Evolutionary conservation across 805 yeast species (phyloP).

Genomic region (Starmera amethionina): DNA sequence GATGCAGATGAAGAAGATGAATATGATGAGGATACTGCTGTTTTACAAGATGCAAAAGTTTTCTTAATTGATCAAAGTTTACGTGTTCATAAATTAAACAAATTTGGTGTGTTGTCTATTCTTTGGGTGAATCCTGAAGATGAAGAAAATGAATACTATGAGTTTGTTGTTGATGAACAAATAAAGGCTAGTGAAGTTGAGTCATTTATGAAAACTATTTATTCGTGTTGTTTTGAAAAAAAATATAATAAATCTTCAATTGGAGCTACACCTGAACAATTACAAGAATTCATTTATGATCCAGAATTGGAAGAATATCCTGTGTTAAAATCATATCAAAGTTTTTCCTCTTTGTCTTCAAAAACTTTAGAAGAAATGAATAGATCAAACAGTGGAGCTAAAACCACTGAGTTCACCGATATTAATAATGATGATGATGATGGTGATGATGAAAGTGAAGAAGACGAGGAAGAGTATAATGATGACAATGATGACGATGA

Average conservation of each 20-base stretch:
- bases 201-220: conserved; percentile 50
- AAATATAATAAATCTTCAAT: conserved; percentile 50
- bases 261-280: conserved; percentile 33
- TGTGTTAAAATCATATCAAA: background rate
- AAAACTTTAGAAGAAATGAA: too few relatives aligned
- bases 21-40: conserved; percentile 23
- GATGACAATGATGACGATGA: conserved; percentile 23
- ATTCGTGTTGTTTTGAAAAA: conserved; percentile 66
- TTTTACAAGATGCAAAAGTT: conserved; percentile 52
- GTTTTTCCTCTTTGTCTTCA: background rate
- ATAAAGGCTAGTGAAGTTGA: conserved; percentile 43
- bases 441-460: conserved; percentile 12
- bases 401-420: too few relatives aligned
- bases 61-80: conserved; percentile 58
- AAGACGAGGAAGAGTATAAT: conserved; percentile 21
- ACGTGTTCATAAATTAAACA: conserved; percentile 41
- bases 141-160: conserved; percentile 78
- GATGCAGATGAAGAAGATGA: conserved; percentile 41
- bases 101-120: conserved; percentile 47
- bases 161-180: conserved; percentile 60
- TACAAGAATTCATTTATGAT: conserved; percentile 48
- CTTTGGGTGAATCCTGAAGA: conserved; percentile 80
- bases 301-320: conserved; percentile 16
- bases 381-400: too few relatives aligned
- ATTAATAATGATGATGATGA: too few relatives aligned